These are phyloP conservation scores for Suhomyces atakaporum DNA, from an alignment of 1,139 yeast species.

Conservation along the genomic window DNA sequence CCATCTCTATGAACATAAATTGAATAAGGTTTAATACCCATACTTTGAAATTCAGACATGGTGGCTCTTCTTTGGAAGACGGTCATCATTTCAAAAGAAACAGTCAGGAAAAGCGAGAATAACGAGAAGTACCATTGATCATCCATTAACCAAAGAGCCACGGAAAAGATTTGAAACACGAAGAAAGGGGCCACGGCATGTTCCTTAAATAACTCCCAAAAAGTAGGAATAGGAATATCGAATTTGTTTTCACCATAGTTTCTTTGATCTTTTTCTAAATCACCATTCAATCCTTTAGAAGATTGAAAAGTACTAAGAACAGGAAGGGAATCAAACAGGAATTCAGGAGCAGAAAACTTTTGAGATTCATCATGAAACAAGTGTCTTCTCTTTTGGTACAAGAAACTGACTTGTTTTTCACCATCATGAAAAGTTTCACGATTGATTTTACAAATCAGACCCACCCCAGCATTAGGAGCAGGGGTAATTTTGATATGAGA, in stretches of 20 bases:
- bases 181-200: slow-evolving; percentile 99
- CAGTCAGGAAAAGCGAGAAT: slow-evolving; percentile 88
- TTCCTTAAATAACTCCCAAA: slow-evolving; percentile 86
- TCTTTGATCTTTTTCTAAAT: slow-evolving; percentile 55
- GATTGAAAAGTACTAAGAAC: slow-evolving; percentile 59
- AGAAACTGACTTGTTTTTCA: slow-evolving; percentile 66
- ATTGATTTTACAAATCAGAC: slow-evolving; percentile 70
- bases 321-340: slow-evolving; percentile 67
- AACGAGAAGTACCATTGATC: slow-evolving; percentile 96
- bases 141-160: slow-evolving; percentile 94
- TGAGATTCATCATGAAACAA: slow-evolving; percentile 58
- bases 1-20: slow-evolving; percentile 71
- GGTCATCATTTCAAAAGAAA: slow-evolving; percentile 91
- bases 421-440: slow-evolving; percentile 63
- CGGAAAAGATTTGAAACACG: slow-evolving; percentile 94
- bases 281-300: slow-evolving; percentile 63
- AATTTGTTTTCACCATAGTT: slow-evolving; percentile 82
- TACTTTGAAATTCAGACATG: slow-evolving; percentile 90
- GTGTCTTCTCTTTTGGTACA: slow-evolving; percentile 92
- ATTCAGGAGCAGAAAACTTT: slow-evolving; percentile 79
- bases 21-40: slow-evolving; percentile 93
- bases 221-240: slow-evolving; percentile 94
- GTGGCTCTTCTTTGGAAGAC: slow-evolving; percentile 95
- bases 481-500: slow-evolving; percentile 75
- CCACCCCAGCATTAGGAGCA: slow-evolving; percentile 81